A percentile compares a stretch with the other conserved stretches of the same genome.
These are phyloP conservation scores for Aspergillus flavus DNA, from an alignment of 2,329 filamentous ascomycete species.

Conservation along the genomic window DNA sequence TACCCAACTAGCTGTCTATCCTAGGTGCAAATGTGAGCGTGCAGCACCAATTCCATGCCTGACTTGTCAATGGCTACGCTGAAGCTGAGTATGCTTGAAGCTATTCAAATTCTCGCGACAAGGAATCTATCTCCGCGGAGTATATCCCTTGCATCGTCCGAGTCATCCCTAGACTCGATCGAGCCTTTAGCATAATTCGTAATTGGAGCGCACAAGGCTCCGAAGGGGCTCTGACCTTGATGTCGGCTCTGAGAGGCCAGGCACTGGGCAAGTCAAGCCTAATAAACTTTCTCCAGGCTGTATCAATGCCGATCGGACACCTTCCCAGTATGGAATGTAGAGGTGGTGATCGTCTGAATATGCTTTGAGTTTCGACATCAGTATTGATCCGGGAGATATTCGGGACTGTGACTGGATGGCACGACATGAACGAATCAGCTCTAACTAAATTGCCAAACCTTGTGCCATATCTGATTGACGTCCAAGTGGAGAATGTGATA, in stretches of 20 bases:
- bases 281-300: not conserved
- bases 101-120: not conserved
- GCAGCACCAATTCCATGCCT: not conserved
- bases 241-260: too few relatives aligned
- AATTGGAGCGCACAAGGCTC: too few relatives aligned
- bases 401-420: not conserved
- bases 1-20: not conserved
- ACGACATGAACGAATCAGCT: not conserved
- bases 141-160: not conserved
- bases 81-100: not conserved
- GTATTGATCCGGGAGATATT: not conserved
- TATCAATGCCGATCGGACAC: not conserved
- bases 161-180: too few relatives aligned
- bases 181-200: too few relatives aligned
- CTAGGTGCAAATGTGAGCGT: not conserved
- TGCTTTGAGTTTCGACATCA: not conserved
- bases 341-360: not conserved
- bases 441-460: not conserved
- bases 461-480: not conserved
- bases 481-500: not conserved
- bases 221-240: not conserved
- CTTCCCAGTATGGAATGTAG: not conserved
- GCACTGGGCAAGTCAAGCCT: not conserved
- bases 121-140: not conserved
- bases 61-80: not conserved